Evolutionary conservation across 768 basidiomycete genomes (phyloP).

Genomic region (Trametes cubensis): DNA sequence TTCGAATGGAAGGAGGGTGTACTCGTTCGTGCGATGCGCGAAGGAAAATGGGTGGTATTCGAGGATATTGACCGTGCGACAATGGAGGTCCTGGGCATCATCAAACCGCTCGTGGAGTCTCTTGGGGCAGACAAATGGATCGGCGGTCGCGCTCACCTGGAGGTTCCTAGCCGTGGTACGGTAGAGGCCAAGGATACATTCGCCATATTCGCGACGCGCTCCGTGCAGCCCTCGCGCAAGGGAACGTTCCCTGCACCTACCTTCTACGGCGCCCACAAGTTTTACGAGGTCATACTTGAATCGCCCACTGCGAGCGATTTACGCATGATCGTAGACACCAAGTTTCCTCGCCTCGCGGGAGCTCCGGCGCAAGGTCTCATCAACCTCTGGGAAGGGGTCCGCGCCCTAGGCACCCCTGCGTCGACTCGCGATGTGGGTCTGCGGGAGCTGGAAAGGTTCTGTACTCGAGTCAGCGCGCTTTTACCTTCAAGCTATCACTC

Average conservation of each 20-base stretch:
- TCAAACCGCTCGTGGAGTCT: conserved; percentile 84
- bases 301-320: conserved; percentile 72
- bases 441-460: conserved; percentile 83
- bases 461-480: conserved; percentile 66
- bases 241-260: conserved; percentile 56
- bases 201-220: conserved; percentile 88
- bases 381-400: conserved; percentile 68
- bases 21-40: conserved; percentile 83
- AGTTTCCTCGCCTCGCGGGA: conserved; percentile 65
- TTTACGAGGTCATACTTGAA: conserved; percentile 65
- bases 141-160: conserved; percentile 67
- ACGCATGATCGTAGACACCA: conserved; percentile 62
- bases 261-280: conserved; percentile 89
- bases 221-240: conserved; percentile 50
- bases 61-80: conserved; percentile 92
- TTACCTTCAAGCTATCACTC: conserved; percentile 52
- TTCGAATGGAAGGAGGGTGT: conserved; percentile 98
- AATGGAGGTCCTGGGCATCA: conserved; percentile 83
- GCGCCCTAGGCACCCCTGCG: conserved; percentile 49
- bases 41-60: conserved; percentile 91
- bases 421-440: conserved; percentile 69
- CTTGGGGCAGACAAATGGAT: conserved; percentile 70
- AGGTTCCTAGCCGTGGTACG: conserved; percentile 72
- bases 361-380: conserved; percentile 55
- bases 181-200: conserved; percentile 81